phyloP scores from a whole-genome alignment of 78 protist genomes.

The Corallochytrium limacisporum region DNA sequence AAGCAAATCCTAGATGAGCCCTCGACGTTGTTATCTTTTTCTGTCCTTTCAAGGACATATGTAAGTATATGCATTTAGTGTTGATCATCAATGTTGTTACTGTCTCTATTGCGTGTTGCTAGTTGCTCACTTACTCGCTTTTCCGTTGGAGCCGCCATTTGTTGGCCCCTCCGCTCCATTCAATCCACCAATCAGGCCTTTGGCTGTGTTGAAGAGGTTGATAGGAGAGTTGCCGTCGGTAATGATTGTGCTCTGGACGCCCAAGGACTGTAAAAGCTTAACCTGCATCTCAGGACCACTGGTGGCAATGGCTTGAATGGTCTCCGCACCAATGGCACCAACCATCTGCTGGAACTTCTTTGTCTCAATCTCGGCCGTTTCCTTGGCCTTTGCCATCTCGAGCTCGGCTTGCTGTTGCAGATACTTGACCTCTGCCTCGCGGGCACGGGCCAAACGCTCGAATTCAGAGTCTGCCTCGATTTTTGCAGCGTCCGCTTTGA shows the following conservation, averaged over 20 bases:
- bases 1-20: too few species aligned
- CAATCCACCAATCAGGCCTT: constrained; percentile 62
- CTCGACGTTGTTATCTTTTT: too few species aligned
- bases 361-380: constrained; percentile 48
- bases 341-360: constrained; percentile 47
- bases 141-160: too few species aligned
- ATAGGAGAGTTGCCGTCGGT: constrained; percentile 71
- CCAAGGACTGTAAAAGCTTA: constrained; percentile 49
- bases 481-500: constrained; percentile 48
- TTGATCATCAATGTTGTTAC: too few species aligned
- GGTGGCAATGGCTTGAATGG: constrained; percentile 50
- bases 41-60: too few species aligned
- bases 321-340: constrained; percentile 51
- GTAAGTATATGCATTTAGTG: too few species aligned
- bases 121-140: too few species aligned
- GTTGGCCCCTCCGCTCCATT: too few species aligned
- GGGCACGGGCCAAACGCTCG: constrained; percentile 10
- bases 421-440: constrained; percentile 44
- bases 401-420: constrained; percentile 25
- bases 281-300: constrained; percentile 77
- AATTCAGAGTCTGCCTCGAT: constrained; percentile 54
- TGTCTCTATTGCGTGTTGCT: too few species aligned
- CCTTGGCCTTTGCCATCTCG: constrained; percentile 33
- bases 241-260: constrained; percentile 52
- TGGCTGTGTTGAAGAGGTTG: constrained; percentile 73